Base-by-base conservation (phyloP, 805 yeast genomes). In the Candida insectorum region DNA sequence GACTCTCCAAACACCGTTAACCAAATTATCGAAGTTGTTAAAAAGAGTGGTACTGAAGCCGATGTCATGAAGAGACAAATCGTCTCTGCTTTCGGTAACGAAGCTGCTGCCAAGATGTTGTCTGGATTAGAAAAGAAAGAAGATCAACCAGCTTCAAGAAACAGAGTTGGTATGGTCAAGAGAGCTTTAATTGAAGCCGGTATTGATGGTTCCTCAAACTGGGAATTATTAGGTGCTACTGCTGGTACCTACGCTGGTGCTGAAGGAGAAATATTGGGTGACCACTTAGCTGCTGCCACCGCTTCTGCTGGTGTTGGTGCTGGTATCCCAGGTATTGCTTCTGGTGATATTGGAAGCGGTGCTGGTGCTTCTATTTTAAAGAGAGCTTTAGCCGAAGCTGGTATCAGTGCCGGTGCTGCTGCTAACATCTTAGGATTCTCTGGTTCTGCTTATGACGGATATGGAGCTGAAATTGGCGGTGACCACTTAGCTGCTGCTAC, bases 231-330 rank as follows among this genome's bases (percentile, higher is more conserved):
- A 10, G 41, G 38, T 32, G 30, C 33, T 15, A 9, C 30, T 16
- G 37, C 34, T 27, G 28, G 35, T 21, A 20, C 41, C 24, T 27
- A 28, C 40, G 39, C 22, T 23, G 43, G 36, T 23, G 44, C 37
- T 14, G 45, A 20, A 14, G 48, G 26, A 26, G 41, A 34, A 16
- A 29, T 49, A 26, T 30, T 28, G 14, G 49, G 50, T 31, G 47
- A 40, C 35, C 41, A 45, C 36, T 16, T 45, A 20, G 45, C 29
- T 29, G 51, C 41, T 23, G 43, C 36, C 16, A 34, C 39, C 12
- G 48, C 42, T 23, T 28, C 35, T 31, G 34, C 30, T 19, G 37
- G 36, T 33, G 26, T 26, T 24, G 39, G 25, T n/a, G 41, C 36
- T 28, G 31, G 16, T 18, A 6, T 27, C 21, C 30, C 33, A 33